A percentile compares a stretch with the other conserved stretches of the same genome.
These are phyloP conservation scores for Melampsora abietis-canadensis DNA, from an alignment of 1,284 basidiomycete genomes.

Conservation along the genomic window DNA sequence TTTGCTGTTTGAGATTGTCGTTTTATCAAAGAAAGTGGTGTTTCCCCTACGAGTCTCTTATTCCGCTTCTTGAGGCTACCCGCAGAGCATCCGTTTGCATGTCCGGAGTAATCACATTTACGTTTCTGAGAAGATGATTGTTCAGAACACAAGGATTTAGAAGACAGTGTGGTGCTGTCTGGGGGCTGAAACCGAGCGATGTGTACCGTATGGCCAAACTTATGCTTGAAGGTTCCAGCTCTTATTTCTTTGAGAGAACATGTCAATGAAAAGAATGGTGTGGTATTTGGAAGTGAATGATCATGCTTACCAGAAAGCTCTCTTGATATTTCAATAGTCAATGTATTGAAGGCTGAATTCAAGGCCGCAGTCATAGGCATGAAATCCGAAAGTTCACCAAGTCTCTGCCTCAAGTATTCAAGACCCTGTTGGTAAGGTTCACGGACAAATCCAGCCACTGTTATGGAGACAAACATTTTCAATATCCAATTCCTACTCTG, in stretches of 20 bases:
- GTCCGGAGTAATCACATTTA: not conserved
- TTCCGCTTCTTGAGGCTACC: not conserved
- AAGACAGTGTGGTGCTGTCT: not conserved
- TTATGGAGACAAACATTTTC: not conserved
- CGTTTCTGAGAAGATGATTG: not conserved
- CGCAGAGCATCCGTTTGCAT: not conserved
- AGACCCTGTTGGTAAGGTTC: not conserved
- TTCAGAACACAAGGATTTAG: not conserved
- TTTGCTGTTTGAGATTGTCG: too few relatives aligned
- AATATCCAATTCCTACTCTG: too few relatives aligned
- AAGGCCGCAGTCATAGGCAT: not conserved
- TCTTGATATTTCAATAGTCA: not conserved
- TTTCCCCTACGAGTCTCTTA: not conserved
- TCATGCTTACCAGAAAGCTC: not conserved
- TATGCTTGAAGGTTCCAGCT: constrained; percentile 3
- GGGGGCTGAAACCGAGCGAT: not conserved
- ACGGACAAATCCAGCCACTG: not conserved
- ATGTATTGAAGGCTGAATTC: not conserved
- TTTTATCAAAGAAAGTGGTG: not conserved
- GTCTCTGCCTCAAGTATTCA: not conserved
- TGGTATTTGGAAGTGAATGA: not conserved
- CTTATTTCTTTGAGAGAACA: not conserved
- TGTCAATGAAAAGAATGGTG: not conserved
- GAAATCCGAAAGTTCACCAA: not conserved
- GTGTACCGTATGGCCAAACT: not conserved